Evolutionary conservation across 2,329 filamentous ascomycete species (phyloP).

Genomic region (Cryphonectria carpinicola): DNA sequence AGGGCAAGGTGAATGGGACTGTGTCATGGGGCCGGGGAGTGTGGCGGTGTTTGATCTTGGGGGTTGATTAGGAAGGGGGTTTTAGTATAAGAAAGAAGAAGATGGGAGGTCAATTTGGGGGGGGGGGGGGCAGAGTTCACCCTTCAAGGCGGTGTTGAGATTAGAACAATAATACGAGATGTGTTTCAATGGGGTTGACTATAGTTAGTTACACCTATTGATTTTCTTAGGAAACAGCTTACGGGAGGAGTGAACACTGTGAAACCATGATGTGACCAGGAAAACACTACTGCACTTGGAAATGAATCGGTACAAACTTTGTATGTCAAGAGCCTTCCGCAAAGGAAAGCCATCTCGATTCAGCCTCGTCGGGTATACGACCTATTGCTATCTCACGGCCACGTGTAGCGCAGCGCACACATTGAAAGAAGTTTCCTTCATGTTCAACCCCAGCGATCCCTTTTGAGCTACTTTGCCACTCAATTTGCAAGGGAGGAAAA

Average conservation of each 20-base stretch:
- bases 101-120: too few species aligned
- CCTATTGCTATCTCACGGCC: not conserved
- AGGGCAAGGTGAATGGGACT: not conserved
- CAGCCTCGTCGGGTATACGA: not conserved
- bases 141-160: not conserved
- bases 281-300: not conserved
- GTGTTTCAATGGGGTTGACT: not conserved
- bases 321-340: not conserved
- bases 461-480: not conserved
- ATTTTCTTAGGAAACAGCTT: too few species aligned
- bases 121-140: too few species aligned
- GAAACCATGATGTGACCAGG: not conserved
- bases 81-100: not conserved
- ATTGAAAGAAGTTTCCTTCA: not conserved
- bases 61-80: too few species aligned
- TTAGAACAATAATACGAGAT: not conserved
- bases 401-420: not conserved
- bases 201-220: too few species aligned
- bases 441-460: not conserved
- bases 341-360: not conserved
- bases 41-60: not conserved
- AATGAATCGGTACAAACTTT: not conserved
- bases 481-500: not conserved
- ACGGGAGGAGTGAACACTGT: too few species aligned
- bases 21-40: not conserved